Evolutionary conservation across 495 filamentous ascomycete species (phyloP).

Genomic region (Diplogelasinospora grovesii): DNA sequence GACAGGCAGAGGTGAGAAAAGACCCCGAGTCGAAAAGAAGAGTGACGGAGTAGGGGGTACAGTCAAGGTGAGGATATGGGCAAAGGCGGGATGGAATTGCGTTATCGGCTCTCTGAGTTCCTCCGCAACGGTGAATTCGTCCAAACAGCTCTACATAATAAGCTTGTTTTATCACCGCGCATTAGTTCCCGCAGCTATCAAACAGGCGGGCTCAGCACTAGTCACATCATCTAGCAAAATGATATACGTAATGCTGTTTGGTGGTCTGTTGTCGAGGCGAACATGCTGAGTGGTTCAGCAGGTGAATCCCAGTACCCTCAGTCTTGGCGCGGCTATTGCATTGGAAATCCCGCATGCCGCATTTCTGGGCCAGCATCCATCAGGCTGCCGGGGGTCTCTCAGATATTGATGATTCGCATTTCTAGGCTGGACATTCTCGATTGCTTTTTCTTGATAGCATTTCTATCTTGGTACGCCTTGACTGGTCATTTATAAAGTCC

Average conservation of each 20-base stretch:
- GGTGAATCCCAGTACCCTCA: background rate
- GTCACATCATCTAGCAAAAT: no score
- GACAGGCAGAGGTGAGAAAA: no score
- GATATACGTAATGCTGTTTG: slow-evolving; percentile 23
- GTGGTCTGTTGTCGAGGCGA: slow-evolving; percentile 1
- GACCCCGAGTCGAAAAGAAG: no score
- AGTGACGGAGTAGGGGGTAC: no score
- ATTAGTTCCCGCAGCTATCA: no score
- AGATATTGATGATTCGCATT: slow-evolving; percentile 2
- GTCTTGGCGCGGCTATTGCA: slow-evolving; percentile 7
- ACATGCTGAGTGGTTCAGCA: slow-evolving; percentile 13
- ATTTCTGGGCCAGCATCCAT: background rate
- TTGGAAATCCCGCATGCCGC: slow-evolving; percentile 8
- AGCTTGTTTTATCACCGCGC: no score
- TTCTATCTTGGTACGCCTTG: slow-evolving; percentile 1
- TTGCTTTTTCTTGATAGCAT: slow-evolving; percentile 3
- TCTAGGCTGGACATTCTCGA: background rate
- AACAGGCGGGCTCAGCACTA: no score
- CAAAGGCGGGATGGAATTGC: no score
- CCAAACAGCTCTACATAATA: no score
- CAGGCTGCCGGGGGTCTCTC: background rate
- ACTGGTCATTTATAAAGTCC: background rate
- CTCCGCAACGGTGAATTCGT: no score
- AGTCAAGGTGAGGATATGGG: no score
- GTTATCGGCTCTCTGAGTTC: no score